A percentile compares a stretch with the other conserved stretches of the same genome.
Evolutionary conservation across 192 early-diverging fungal species (phyloP).

Genomic region (Backusella morwellensis): DNA sequence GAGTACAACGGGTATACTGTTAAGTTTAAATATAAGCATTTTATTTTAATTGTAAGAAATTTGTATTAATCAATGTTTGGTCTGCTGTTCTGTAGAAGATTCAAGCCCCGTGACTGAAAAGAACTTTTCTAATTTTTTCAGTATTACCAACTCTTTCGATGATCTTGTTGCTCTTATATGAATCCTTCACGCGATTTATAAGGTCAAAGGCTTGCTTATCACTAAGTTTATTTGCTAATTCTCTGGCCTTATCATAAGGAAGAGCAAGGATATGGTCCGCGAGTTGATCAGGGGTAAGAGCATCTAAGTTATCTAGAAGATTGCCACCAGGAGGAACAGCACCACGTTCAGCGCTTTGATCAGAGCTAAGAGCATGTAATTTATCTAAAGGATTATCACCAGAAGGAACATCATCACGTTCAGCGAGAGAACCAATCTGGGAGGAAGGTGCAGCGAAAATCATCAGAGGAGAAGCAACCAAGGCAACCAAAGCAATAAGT

Average conservation of each 20-base stretch:
- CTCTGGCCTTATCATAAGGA: not conserved
- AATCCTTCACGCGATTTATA: not conserved
- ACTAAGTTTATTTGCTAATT: not conserved
- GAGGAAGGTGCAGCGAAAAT: not conserved
- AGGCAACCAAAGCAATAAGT: not conserved
- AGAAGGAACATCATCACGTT: not conserved
- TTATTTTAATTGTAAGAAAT: not conserved
- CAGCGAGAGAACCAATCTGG: not conserved
- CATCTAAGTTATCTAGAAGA: not conserved
- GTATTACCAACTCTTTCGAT: not conserved
- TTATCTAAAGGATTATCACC: not conserved
- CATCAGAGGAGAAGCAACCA: not conserved
- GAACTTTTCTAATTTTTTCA: not conserved
- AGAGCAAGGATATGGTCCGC: not conserved
- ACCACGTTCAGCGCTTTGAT: too few species aligned
- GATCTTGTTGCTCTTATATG: rapidly evolving
- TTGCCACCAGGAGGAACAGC: not conserved
- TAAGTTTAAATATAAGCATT: not conserved
- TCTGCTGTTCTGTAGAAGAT: not conserved
- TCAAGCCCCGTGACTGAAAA: rapidly evolving
- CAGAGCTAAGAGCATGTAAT: not conserved
- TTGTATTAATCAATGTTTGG: not conserved
- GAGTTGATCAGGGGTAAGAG: not conserved
- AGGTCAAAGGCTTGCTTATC: not conserved
- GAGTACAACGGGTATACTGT: not conserved